Evolutionary conservation across 805 yeast species (phyloP).

Genomic region (Cyberlindnera maclurae): DNA sequence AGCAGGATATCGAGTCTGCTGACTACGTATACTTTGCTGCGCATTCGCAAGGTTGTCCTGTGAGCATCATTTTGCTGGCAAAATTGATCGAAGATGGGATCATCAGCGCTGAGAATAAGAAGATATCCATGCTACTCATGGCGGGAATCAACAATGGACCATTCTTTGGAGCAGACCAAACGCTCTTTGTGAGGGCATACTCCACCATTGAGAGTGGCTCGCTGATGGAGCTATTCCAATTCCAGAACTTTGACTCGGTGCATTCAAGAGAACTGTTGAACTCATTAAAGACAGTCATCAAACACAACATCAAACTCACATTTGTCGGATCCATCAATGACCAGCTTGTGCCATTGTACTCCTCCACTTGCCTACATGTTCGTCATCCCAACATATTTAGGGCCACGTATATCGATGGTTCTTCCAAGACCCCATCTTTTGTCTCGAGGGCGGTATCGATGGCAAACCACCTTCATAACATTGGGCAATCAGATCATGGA

Average conservation of each 20-base stretch:
- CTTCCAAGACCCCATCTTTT: conserved; percentile 72
- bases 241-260: conserved; percentile 66
- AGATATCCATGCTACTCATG: conserved; percentile 78
- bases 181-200: conserved; percentile 77
- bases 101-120: conserved; percentile 27
- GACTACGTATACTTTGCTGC: conserved; percentile 89
- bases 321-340: conserved; percentile 89
- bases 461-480: conserved; percentile 65
- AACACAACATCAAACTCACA: conserved; percentile 67
- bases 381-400: conserved; percentile 86
- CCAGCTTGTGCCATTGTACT: conserved; percentile 88
- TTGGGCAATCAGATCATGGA: conserved; percentile 80
- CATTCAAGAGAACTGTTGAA: conserved; percentile 69
- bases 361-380: conserved; percentile 75
- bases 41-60: conserved; percentile 96
- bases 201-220: conserved; percentile 88
- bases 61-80: conserved; percentile 72
- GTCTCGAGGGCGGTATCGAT: conserved; percentile 66
- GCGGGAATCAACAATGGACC: conserved; percentile 96
- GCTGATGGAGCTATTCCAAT: conserved; percentile 76
- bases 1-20: conserved; percentile 43
- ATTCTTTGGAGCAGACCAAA: conserved; percentile 82
- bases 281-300: conserved; percentile 55
- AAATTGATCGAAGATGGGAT: conserved; percentile 57
- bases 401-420: conserved; percentile 83